Evolutionary conservation across 768 basidiomycete species (phyloP).

Genomic region (Sarcomyxa edulis): DNA sequence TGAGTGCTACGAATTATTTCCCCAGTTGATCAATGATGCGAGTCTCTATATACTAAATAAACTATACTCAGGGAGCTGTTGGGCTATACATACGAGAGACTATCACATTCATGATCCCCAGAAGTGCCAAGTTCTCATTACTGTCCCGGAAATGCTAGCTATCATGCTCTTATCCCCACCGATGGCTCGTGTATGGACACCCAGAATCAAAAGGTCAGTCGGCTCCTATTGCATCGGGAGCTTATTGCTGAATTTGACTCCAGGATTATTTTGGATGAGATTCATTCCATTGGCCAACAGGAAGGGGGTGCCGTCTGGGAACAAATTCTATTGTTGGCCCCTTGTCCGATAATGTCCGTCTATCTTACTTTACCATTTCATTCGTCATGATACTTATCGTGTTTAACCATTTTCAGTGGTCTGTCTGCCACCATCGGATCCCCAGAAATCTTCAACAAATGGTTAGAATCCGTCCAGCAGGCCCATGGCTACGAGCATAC

Average conservation of each 20-base stretch:
- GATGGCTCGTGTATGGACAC: slow-evolving; percentile 55
- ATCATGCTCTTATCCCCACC: slow-evolving; percentile 68
- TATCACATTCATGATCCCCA: slow-evolving; percentile 56
- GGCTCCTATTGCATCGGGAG: neutral
- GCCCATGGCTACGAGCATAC: slow-evolving; percentile 54
- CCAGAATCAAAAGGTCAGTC: slow-evolving; percentile 52
- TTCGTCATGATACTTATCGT: neutral
- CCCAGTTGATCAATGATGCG: neutral
- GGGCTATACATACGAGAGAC: slow-evolving; percentile 66
- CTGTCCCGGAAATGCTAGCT: slow-evolving; percentile 66
- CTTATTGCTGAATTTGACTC: slow-evolving; percentile 4
- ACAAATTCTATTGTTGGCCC: slow-evolving; percentile 64
- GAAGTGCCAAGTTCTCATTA: slow-evolving; percentile 69
- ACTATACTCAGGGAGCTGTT: slow-evolving; percentile 44
- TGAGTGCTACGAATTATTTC: slow-evolving; percentile 27
- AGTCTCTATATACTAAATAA: neutral
- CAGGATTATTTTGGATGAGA: slow-evolving; percentile 67
- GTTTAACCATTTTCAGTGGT: slow-evolving; percentile 34
- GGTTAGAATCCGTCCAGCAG: slow-evolving; percentile 58
- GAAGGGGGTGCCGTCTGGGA: slow-evolving; percentile 72
- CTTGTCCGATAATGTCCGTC: slow-evolving; percentile 68
- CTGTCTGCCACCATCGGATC: slow-evolving; percentile 68
- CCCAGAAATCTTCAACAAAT: slow-evolving; percentile 58
- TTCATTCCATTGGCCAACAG: slow-evolving; percentile 67
- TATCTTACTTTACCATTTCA: slow-evolving; percentile 12